These are phyloP conservation scores for Geotrichum citri-aurantii DNA, from an alignment of 1,139 yeast species.

Conservation along the genomic window DNA sequence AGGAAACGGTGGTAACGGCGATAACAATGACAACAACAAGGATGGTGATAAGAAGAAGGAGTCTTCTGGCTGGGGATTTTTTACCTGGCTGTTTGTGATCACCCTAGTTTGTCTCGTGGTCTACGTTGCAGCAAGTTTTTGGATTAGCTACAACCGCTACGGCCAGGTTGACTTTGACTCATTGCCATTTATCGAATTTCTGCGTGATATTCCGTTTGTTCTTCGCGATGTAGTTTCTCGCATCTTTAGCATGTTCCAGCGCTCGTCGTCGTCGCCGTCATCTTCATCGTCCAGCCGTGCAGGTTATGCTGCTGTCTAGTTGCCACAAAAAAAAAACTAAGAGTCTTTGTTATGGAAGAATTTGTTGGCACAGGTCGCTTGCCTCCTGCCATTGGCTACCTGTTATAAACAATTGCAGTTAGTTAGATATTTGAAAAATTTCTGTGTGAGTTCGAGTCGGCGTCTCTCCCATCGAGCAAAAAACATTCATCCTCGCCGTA, in stretches of 20 bases:
- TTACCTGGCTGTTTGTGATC: conserved; percentile 41
- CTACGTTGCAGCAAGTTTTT: conserved; percentile 73
- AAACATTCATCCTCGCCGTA: too few relatives aligned
- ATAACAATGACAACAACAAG: not conserved
- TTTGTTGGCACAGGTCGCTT: not conserved
- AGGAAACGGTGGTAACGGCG: not conserved
- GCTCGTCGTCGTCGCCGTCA: conserved; percentile 78
- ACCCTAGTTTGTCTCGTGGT: conserved; percentile 60
- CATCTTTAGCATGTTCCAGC: conserved; percentile 61
- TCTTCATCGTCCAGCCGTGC: conserved; percentile 51
- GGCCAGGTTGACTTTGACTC: conserved; percentile 41
- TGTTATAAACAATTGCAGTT: too few relatives aligned
- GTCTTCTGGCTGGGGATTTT: conserved; percentile 31
- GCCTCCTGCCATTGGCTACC: too few relatives aligned
- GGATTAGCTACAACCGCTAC: conserved; percentile 49
- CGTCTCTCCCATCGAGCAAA: not conserved
- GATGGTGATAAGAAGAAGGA: conserved; percentile 21
- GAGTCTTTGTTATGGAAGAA: not conserved
- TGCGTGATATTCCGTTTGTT: conserved; percentile 71
- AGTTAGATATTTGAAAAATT: too few relatives aligned
- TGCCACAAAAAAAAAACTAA: not conserved
- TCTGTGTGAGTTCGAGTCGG: too few relatives aligned
- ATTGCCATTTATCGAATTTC: conserved; percentile 44
- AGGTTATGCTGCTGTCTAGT: conserved; percentile 82
- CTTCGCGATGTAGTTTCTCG: conserved; percentile 69